phyloP scores from a whole-genome alignment of 306 rosid genomes.

The Cucurbita pepo region DNA sequence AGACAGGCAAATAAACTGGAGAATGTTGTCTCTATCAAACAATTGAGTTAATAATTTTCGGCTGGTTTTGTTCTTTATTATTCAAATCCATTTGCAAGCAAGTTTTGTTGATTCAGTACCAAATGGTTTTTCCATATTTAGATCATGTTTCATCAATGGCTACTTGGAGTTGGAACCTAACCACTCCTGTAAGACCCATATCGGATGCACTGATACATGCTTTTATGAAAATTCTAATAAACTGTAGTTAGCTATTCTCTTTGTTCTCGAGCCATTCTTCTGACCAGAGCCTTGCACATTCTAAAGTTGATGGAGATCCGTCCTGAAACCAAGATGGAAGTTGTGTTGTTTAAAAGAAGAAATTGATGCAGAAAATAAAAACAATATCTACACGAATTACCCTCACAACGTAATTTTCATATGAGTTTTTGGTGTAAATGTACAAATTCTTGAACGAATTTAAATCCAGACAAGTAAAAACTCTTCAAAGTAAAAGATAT shows the following conservation, averaged over 20 bases:
- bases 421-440: no score
- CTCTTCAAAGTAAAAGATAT: no score
- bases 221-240: background rate
- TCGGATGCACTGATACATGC: background rate
- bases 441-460: no score
- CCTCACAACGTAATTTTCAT: no score
- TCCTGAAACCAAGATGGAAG: no score
- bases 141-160: background rate
- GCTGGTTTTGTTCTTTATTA: constrained; percentile 12
- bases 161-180: background rate
- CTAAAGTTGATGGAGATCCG: no score
- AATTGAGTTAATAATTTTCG: constrained; percentile 57
- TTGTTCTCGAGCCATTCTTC: no score
- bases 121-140: background rate
- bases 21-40: constrained; percentile 22
- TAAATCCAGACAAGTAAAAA: no score
- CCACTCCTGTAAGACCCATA: background rate
- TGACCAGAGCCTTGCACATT: no score
- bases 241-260: background rate
- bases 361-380: no score
- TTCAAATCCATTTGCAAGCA: constrained; percentile 9
- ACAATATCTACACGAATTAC: no score
- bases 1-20: constrained; percentile 17
- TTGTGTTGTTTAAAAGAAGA: no score
- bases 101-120: constrained; percentile 2